Conservation (phyloP, 176 grass and related monocot genomes). For the Elymus sibiricus region DNA sequence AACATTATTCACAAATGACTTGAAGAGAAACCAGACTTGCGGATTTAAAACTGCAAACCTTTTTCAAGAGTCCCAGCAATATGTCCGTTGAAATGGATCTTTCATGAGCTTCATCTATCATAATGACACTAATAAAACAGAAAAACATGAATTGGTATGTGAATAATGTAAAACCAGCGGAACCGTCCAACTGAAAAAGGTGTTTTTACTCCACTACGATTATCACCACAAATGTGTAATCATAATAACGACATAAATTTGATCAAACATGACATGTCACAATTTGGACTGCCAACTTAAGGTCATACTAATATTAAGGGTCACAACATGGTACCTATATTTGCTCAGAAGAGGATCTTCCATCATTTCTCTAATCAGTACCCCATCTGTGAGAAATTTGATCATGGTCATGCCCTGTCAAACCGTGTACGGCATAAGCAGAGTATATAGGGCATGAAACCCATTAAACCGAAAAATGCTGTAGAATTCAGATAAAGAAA, state of each 20-base stretch:
- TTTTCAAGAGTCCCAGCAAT: constrained; percentile 95
- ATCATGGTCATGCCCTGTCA: constrained; percentile 75
- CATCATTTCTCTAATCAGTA: constrained; percentile 99
- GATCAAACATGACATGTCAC: constrained; percentile 8
- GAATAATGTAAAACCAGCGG: constrained; percentile 14
- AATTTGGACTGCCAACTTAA: background rate
- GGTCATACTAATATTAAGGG: background rate
- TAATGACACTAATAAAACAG: constrained; percentile 69
- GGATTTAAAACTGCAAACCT: constrained; percentile 44
- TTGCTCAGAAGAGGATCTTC: constrained; percentile 91
- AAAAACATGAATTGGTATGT: constrained; percentile 7
- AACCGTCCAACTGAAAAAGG: background rate
- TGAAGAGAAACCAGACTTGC: constrained; percentile 13
- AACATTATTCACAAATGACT: constrained; percentile 18
- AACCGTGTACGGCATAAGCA: constrained; percentile 27
- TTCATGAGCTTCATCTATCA: constrained; percentile 99
- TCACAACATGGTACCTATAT: constrained; percentile 57
- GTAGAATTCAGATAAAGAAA: constrained; percentile 6
- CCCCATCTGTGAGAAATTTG: constrained; percentile 97
- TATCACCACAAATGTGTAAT: background rate
- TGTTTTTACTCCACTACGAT: constrained; percentile 8
- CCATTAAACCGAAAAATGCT: background rate
- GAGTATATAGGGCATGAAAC: background rate
- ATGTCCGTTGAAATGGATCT: constrained; percentile 97
- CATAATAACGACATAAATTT: background rate